Evolutionary conservation across 345 rosid species (phyloP).

Genomic region (Viola odorata): DNA sequence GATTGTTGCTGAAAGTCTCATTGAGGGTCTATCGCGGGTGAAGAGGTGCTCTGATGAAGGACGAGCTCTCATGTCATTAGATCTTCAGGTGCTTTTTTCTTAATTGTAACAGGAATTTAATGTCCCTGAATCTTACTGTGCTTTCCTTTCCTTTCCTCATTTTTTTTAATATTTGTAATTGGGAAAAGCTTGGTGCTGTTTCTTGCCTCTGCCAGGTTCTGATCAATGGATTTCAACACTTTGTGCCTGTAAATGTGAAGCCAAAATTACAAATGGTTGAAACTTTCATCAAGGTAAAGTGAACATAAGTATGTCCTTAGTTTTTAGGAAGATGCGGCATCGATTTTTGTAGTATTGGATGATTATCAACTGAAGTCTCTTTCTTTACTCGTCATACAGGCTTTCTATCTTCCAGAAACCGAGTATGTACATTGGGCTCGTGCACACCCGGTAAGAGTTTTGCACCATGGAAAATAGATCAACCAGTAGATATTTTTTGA

Average conservation of each 20-base stretch:
- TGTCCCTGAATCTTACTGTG: not conserved
- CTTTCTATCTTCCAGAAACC: slow-evolving; percentile 91
- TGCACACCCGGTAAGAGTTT: slow-evolving; percentile 69
- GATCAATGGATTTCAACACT: slow-evolving; percentile 79
- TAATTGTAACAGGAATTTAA: not conserved
- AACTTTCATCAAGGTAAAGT: slow-evolving; percentile 73
- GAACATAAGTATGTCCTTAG: not conserved
- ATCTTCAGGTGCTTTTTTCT: slow-evolving; percentile 62
- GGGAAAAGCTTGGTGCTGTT: not conserved
- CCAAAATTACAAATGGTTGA: slow-evolving; percentile 77
- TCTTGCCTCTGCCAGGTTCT: slow-evolving; percentile 51
- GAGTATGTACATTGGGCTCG: slow-evolving; percentile 97
- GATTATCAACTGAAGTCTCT: slow-evolving; percentile 1
- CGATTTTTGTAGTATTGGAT: not conserved
- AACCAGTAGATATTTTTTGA: not conserved
- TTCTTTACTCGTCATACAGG: slow-evolving; percentile 39
- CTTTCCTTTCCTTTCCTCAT: not conserved
- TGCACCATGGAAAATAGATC: too few relatives aligned
- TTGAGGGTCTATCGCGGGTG: slow-evolving; percentile 89
- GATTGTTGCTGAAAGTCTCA: slow-evolving; percentile 80
- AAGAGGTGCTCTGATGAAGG: slow-evolving; percentile 95
- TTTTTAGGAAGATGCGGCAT: not conserved
- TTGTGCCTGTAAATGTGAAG: slow-evolving; percentile 65
- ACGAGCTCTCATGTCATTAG: slow-evolving; percentile 90
- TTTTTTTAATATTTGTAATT: not conserved